Conservation (phyloP, 331 rosid species). For the Stylosanthes scabra region DNA sequence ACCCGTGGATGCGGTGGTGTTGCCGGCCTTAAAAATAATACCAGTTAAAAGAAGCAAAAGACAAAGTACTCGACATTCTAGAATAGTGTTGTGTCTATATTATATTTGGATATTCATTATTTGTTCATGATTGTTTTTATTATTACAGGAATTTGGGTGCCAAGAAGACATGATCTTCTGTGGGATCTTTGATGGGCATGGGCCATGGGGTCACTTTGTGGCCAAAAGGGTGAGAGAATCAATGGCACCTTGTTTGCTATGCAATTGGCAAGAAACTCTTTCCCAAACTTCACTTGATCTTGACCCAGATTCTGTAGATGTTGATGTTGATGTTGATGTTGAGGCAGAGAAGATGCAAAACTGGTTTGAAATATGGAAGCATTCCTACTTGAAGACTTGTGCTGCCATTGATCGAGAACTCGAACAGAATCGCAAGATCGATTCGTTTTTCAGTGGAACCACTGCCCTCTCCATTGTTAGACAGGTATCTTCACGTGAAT, state of each 20-base stretch:
- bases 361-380: slow-evolving; percentile 68
- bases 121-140: slow-evolving; percentile 34
- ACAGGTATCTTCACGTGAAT: slow-evolving; percentile 83
- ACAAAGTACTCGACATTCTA: no score
- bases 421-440: slow-evolving; percentile 64
- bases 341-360: slow-evolving; percentile 56
- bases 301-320: slow-evolving; percentile 18
- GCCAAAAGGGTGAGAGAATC: slow-evolving; percentile 78
- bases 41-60: no score
- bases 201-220: slow-evolving; percentile 92
- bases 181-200: slow-evolving; percentile 92
- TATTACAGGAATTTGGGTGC: slow-evolving; percentile 85
- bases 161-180: slow-evolving; percentile 90
- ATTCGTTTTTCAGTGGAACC: slow-evolving; percentile 81
- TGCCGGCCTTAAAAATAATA: no score
- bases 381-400: slow-evolving; percentile 79
- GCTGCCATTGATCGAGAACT: slow-evolving; percentile 77
- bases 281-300: slow-evolving; percentile 64
- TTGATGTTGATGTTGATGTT: slow-evolving; percentile 54
- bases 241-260: slow-evolving; percentile 73
- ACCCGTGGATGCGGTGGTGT: no score
- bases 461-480: slow-evolving; percentile 83
- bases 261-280: slow-evolving; percentile 85
- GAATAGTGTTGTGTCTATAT: no score
- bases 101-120: not conserved